A percentile compares a stretch with the other conserved stretches of the same genome.
Conservation (phyloP, 768 basidiomycete species). For the Baorangia bicolor region DNA sequence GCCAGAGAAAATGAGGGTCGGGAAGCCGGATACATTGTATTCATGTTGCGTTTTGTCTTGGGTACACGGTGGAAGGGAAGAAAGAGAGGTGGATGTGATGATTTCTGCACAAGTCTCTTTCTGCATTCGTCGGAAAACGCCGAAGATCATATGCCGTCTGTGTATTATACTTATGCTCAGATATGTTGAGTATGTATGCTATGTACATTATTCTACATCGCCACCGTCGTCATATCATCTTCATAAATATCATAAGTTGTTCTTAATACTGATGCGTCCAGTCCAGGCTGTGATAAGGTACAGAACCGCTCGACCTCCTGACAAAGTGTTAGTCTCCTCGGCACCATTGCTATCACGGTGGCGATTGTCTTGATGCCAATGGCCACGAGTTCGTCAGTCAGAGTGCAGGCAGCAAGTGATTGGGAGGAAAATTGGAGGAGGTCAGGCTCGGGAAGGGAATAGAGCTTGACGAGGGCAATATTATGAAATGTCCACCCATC, state of each 20-base stretch:
- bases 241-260: not conserved
- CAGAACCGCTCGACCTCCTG: not conserved
- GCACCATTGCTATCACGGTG: constrained; percentile 25
- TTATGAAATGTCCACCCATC: not conserved
- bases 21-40: not conserved
- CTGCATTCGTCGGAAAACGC: too few species aligned
- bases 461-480: constrained; percentile 23
- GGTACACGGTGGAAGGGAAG: too few species aligned
- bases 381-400: constrained; percentile 18
- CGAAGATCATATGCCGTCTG: too few species aligned
- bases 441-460: constrained; percentile 16
- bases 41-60: too few species aligned
- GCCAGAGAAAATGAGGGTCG: not conserved
- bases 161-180: too few species aligned
- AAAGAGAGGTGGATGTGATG: too few species aligned
- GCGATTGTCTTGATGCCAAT: constrained; percentile 15
- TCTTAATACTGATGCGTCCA: not conserved
- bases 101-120: too few species aligned
- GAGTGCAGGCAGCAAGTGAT: constrained; percentile 16
- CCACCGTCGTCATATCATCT: not conserved
- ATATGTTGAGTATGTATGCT: too few species aligned
- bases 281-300: not conserved
- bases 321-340: constrained; percentile 9
- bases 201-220: not conserved
- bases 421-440: constrained; percentile 16